Evolutionary conservation across 2,329 filamentous ascomycete genomes (phyloP).

Genomic region (Phialemoniopsis sp.): DNA sequence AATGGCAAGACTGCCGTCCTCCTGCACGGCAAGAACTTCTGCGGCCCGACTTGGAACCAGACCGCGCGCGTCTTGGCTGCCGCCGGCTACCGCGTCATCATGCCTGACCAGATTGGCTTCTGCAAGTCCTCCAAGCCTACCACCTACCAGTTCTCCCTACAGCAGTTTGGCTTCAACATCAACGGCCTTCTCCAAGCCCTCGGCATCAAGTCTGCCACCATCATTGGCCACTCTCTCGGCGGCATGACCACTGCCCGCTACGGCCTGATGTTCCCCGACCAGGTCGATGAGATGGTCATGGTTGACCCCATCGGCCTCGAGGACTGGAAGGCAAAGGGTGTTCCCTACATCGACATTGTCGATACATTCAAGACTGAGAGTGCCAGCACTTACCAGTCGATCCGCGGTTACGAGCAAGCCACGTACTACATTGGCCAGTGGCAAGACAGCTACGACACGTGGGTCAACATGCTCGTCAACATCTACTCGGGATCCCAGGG

Average conservation of each 20-base stretch:
- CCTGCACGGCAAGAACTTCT: constrained; percentile 54
- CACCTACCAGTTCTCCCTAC: constrained; percentile 46
- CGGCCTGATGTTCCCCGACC: constrained; percentile 42
- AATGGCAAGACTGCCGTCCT: constrained; percentile 40
- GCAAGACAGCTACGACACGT: constrained; percentile 44
- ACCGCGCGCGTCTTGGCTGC: constrained; percentile 36
- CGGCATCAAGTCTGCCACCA: constrained; percentile 33
- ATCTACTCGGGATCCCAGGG: constrained; percentile 42
- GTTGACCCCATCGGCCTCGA: constrained; percentile 50
- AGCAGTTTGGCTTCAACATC: constrained; percentile 47
- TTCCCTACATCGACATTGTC: constrained; percentile 41
- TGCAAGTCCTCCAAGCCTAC: constrained; percentile 51
- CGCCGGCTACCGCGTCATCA: constrained; percentile 45
- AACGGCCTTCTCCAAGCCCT: constrained; percentile 39
- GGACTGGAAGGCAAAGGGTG: constrained; percentile 45
- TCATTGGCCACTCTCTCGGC: constrained; percentile 52
- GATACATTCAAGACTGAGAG: constrained; percentile 28
- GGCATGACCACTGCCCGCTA: constrained; percentile 50
- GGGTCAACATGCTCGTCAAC: constrained; percentile 50
- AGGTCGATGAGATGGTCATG: constrained; percentile 37
- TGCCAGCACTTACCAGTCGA: constrained; percentile 34
- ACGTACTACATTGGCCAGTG: constrained; percentile 46
- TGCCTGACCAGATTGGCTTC: constrained; percentile 52
- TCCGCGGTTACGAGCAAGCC: constrained; percentile 39
- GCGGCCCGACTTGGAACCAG: constrained; percentile 45